Evolutionary conservation across 2,329 filamentous ascomycete genomes (phyloP), one percentile per base, ranked within the genome.

Genomic region (Pseudogymnoascus sp.): DNA sequence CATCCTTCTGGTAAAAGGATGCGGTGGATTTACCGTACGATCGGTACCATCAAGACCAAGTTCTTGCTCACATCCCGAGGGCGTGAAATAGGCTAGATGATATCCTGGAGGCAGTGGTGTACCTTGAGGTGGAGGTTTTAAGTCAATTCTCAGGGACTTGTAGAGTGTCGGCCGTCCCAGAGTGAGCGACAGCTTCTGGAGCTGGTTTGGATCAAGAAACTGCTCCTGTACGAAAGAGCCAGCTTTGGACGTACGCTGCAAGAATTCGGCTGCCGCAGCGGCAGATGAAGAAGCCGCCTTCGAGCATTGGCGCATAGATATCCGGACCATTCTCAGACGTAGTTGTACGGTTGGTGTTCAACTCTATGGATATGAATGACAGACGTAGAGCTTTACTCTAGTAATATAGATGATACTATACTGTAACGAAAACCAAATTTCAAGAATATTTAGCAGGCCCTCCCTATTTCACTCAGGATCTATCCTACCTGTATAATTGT

Each of bases 51-150:
- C 86, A 0, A 71, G 65, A 0, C 84, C 85, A 0, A 89, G 77
- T 5, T 82, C 78, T 0, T 70, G 65, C 68, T 88, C 85, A 0
- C 82, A 65, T 4, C 81, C 81, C 0, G 75, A 75, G 0, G 85
- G 84, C 0, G 84, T 86, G 69, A 89, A 88, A 71, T 88, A 89
- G 0, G 80, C 81, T 0, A 89, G 76, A 69, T 89, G 86, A 66
- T 87, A 85, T 1, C 83, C 84, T 0, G 82, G 78, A 0, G 85
- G 84, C 1, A 88, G 65, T 0, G 79, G 78, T 0, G 82, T 84
- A 6, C 81, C 80, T 0, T 69, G 67, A 75, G 76, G 5, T 85
- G 72, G 4, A 71, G 67, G 34, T 8, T 38, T 38, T 38, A n/a
- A 38, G 6, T 38, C 37, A 38, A 38, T 38, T 38, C 37, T 38